Conservation (phyloP, 2,329 filamentous ascomycete genomes). For the Coniella vitis region DNA sequence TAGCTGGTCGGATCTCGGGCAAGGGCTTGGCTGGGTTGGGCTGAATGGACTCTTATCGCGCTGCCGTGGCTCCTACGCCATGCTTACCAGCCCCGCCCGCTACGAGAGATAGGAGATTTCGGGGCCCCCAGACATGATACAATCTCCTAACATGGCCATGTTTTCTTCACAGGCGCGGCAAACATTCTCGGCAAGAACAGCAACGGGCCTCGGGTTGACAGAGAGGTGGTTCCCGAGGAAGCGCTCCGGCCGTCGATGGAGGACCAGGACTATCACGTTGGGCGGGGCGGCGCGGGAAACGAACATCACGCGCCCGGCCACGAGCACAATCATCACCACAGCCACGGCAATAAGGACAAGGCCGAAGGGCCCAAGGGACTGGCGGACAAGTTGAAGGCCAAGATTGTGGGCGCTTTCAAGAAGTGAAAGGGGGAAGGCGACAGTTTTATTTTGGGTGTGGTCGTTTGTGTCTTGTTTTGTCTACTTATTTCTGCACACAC, state of each 20-base stretch:
- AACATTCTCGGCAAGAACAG: constrained; percentile 49
- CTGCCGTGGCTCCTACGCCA: too few species aligned
- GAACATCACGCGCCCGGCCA: constrained; percentile 32
- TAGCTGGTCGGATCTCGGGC: not conserved
- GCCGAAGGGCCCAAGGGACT: constrained; percentile 31
- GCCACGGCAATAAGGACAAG: constrained; percentile 20
- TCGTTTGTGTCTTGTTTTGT: not conserved
- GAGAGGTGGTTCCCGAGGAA: constrained; percentile 45
- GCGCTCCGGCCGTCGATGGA: constrained; percentile 44
- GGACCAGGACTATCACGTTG: constrained; percentile 47
- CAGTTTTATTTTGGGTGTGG: not conserved
- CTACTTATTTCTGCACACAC: too few species aligned
- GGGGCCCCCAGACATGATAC: too few species aligned
- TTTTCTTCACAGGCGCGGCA: constrained; percentile 39
- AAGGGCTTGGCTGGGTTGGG: too few species aligned
- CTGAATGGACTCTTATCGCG: not conserved
- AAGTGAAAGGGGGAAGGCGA: constrained; percentile 26
- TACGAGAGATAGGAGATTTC: too few species aligned
- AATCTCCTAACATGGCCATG: not conserved
- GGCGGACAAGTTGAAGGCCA: constrained; percentile 52
- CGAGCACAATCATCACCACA: constrained; percentile 14
- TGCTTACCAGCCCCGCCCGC: too few species aligned
- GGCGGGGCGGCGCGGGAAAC: constrained; percentile 55
- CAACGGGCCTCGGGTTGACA: constrained; percentile 37
- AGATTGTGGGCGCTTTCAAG: constrained; percentile 44